Conservation (phyloP, 2,329 filamentous ascomycete genomes). For the Emergomyces orientalis region DNA sequence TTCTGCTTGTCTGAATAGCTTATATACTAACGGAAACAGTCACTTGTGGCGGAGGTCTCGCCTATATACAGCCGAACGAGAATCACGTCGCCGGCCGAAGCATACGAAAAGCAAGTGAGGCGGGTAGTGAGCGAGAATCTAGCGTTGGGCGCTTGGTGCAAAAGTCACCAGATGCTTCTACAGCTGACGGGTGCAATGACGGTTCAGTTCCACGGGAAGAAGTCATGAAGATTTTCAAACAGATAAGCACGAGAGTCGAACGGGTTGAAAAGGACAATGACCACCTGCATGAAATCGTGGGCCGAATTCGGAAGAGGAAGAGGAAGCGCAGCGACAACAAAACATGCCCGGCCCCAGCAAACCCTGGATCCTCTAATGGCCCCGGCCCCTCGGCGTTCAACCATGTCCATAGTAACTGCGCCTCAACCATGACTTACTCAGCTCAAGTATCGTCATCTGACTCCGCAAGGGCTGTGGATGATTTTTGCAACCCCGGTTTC, state of each 20-base stretch:
- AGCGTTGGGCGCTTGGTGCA: too few species aligned
- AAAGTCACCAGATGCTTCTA: not conserved
- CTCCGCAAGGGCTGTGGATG: not conserved
- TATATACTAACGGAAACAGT: conserved; percentile 8
- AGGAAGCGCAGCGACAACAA: not conserved
- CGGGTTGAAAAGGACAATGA: not conserved
- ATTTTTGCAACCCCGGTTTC: not conserved
- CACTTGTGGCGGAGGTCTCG: conserved; percentile 2
- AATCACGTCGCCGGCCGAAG: not conserved
- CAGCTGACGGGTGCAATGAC: conserved; percentile 3
- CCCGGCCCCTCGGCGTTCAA: not conserved
- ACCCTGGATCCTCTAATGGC: not conserved
- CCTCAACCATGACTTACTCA: not conserved
- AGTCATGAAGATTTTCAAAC: not conserved
- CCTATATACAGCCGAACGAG: not conserved
- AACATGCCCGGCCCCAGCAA: not conserved
- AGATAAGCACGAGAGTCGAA: not conserved
- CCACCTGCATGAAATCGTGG: not conserved
- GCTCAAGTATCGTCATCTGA: not conserved
- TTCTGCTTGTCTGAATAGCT: conserved; percentile 6
- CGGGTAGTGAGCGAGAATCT: not conserved
- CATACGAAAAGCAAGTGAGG: not conserved
- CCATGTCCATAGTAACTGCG: not conserved
- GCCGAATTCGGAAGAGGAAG: not conserved
- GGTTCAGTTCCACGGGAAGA: not conserved